These are phyloP conservation scores for Fusarium mundagurra DNA, from an alignment of 2,329 filamentous ascomycete genomes.

Conservation along the genomic window DNA sequence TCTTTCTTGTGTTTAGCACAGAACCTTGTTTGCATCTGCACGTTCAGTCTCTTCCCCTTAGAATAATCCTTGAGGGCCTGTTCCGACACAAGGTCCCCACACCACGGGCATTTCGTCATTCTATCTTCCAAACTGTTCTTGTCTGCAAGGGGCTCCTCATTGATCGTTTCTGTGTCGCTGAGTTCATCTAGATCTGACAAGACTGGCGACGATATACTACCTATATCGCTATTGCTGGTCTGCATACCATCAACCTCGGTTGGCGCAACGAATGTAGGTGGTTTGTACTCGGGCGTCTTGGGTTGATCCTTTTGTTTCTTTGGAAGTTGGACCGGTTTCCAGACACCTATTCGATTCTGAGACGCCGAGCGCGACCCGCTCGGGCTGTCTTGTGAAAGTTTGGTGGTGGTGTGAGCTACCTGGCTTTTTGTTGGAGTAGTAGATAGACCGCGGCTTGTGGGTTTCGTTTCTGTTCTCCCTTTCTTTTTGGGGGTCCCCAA, in stretches of 20 bases:
- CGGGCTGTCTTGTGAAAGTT: conserved; percentile 13
- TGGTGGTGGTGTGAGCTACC: background rate
- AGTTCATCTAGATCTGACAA: conserved; percentile 32
- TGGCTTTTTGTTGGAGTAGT: conserved; percentile 25
- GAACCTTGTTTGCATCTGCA: conserved; percentile 69
- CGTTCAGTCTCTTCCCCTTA: conserved; percentile 58
- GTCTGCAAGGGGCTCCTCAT: conserved; percentile 4
- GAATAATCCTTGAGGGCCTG: conserved; percentile 64
- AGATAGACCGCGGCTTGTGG: conserved; percentile 6
- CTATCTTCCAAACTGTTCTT: background rate
- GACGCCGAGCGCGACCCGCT: conserved; percentile 1
- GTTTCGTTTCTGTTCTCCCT: background rate
- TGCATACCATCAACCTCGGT: conserved; percentile 10
- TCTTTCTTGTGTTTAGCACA: conserved; percentile 70
- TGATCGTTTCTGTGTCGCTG: conserved; percentile 6
- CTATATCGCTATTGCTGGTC: background rate
- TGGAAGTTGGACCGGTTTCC: background rate
- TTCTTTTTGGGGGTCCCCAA: conserved; percentile 24
- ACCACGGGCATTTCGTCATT: conserved; percentile 70
- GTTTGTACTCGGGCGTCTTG: background rate
- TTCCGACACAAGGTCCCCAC: conserved; percentile 66
- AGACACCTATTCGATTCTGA: background rate
- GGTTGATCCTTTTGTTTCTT: background rate
- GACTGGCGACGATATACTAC: conserved; percentile 7
- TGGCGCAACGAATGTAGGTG: conserved; percentile 18